Percentiles rank a stretch among this genome's conserved stretches.
Conservation (phyloP, 441 rosid genomes). For the Erodium chrysanthum region DNA sequence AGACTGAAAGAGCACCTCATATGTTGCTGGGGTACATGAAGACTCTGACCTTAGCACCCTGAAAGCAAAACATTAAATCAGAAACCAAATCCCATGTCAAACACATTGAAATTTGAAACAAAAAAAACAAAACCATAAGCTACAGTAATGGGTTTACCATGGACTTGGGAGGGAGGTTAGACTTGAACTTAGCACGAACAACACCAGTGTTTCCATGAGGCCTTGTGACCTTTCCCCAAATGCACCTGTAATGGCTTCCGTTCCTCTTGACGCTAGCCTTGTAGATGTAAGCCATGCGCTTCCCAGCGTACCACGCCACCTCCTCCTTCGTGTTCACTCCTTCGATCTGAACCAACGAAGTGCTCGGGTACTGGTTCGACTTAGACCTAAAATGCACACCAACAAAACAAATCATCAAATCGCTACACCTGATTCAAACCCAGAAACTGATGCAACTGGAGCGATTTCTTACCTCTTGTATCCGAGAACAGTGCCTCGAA, state of each 20-base stretch:
- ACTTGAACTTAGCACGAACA: constrained; percentile 76
- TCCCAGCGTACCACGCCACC: constrained; percentile 67
- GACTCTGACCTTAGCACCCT: constrained; percentile 73
- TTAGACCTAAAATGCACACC: constrained; percentile 40
- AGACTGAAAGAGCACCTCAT: constrained; percentile 31
- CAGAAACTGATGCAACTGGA: neutral
- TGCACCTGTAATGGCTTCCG: constrained; percentile 70
- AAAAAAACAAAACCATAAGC: neutral
- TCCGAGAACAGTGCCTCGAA: constrained; percentile 70
- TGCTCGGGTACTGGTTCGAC: constrained; percentile 76
- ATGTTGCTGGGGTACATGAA: constrained; percentile 90
- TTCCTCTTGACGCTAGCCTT: constrained; percentile 78
- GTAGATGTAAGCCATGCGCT: constrained; percentile 79
- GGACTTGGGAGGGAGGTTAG: constrained; percentile 75
- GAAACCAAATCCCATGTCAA: neutral
- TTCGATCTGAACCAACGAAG: constrained; percentile 67
- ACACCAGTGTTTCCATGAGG: constrained; percentile 91
- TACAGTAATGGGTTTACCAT: constrained; percentile 38
- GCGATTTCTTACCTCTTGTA: constrained; percentile 50
- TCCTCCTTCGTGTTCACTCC: constrained; percentile 86
- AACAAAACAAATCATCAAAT: neutral
- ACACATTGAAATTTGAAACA: neutral
- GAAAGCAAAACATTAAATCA: constrained; percentile 2
- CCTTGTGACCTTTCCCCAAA: constrained; percentile 79
- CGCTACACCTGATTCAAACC: neutral